Conservation (phyloP, 441 rosid species). For the Gossypium schwendimanii region DNA sequence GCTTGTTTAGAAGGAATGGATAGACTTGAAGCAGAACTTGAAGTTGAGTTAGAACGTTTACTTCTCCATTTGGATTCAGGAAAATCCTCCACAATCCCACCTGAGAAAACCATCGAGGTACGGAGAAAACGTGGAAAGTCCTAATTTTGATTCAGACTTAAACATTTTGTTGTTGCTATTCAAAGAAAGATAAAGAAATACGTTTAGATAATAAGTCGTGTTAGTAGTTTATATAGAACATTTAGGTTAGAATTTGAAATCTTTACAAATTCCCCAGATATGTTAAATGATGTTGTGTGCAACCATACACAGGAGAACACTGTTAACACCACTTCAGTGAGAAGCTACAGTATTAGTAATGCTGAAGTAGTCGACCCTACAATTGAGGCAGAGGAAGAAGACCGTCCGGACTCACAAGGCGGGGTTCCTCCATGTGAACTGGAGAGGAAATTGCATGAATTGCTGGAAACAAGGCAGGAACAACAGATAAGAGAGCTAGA, state of each 20-base stretch:
- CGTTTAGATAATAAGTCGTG: background rate
- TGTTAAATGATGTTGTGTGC: background rate
- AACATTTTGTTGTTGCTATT: background rate
- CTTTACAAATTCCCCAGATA: background rate
- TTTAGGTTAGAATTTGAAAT: background rate
- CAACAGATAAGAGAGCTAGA: slow-evolving; percentile 68
- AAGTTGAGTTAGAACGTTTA: slow-evolving; percentile 56
- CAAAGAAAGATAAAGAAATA: background rate
- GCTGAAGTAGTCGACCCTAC: slow-evolving; percentile 40
- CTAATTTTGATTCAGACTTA: background rate
- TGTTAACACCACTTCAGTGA: slow-evolving; percentile 15
- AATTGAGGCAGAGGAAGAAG: slow-evolving; percentile 16
- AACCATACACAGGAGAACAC: background rate
- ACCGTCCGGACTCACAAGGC: slow-evolving; percentile 16
- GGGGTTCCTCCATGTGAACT: slow-evolving; percentile 64
- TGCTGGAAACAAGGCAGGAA: slow-evolving; percentile 57
- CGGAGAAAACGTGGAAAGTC: background rate
- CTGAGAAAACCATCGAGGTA: slow-evolving; percentile 29
- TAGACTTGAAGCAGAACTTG: slow-evolving; percentile 70
- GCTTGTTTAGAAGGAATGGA: slow-evolving; percentile 40
- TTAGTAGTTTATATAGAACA: background rate
- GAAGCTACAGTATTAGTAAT: slow-evolving; percentile 17
- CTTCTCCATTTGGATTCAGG: slow-evolving; percentile 48
- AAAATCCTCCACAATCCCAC: slow-evolving; percentile 15
- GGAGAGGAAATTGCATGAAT: slow-evolving; percentile 56